phyloP scores from a whole-genome alignment of 2,329 filamentous ascomycete genomes.

The Niveomyces coronatus region DNA sequence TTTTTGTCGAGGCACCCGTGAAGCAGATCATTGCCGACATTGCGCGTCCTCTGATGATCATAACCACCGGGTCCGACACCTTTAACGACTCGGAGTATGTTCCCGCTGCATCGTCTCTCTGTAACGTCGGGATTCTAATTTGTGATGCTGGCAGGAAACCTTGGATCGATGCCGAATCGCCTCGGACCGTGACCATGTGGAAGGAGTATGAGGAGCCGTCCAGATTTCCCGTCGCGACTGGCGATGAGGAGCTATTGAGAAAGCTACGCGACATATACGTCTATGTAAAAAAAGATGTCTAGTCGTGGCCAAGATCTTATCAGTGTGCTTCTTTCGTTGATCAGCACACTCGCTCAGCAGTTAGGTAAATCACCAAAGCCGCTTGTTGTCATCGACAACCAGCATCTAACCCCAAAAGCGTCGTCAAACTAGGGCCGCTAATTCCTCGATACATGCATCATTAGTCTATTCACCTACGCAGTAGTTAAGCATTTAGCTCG shows the following conservation, averaged over 20 bases:
- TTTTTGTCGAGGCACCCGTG: slow-evolving; percentile 10
- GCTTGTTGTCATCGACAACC: too few relatives aligned
- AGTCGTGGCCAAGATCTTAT: too few relatives aligned
- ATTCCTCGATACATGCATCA: too few relatives aligned
- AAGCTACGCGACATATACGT: background rate
- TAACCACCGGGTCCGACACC: background rate
- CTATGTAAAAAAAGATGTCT: background rate
- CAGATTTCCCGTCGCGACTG: background rate
- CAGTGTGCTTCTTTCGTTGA: too few relatives aligned
- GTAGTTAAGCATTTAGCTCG: too few relatives aligned
- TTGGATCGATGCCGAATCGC: slow-evolving; percentile 6
- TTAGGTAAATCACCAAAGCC: too few relatives aligned
- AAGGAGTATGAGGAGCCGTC: slow-evolving; percentile 2
- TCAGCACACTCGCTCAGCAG: too few relatives aligned
- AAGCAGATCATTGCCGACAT: slow-evolving; percentile 15
- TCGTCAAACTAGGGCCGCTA: too few relatives aligned
- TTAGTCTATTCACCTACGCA: too few relatives aligned
- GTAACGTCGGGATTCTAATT: background rate
- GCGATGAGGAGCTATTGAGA: background rate
- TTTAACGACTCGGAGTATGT: slow-evolving; percentile 2
- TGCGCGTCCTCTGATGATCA: slow-evolving; percentile 11
- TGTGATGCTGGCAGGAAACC: background rate
- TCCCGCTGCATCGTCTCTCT: background rate
- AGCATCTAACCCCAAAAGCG: too few relatives aligned
- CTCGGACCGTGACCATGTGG: slow-evolving; percentile 11